Evolutionary conservation across 2,329 filamentous ascomycete species (phyloP).

Genomic region (Orbilia ellipsospora): DNA sequence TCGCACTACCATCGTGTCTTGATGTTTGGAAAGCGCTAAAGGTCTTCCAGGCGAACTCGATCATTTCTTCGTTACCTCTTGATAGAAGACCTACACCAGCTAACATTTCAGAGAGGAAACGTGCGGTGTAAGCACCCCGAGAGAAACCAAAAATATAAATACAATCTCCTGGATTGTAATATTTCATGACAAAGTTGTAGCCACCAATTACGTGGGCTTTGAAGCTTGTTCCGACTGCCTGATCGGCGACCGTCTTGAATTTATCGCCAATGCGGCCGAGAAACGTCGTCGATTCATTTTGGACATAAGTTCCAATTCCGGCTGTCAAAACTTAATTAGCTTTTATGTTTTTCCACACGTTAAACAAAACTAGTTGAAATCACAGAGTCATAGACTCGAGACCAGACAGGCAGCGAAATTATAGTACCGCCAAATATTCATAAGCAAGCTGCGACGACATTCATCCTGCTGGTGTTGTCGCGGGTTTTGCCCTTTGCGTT

Average conservation of each 20-base stretch:
- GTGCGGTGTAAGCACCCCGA: conserved; percentile 68
- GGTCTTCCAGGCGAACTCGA: conserved; percentile 65
- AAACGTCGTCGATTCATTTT: conserved; percentile 64
- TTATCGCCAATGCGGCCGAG: conserved; percentile 62
- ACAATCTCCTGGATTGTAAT: conserved; percentile 66
- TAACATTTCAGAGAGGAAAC: conserved; percentile 68
- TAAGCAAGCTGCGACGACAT: too few species aligned
- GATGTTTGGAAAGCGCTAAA: conserved; percentile 59
- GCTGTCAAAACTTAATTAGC: conserved; percentile 55
- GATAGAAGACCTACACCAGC: conserved; percentile 66
- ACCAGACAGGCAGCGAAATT: too few species aligned
- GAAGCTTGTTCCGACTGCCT: conserved; percentile 66
- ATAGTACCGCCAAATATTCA: too few species aligned
- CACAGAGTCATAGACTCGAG: too few species aligned
- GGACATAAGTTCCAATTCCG: conserved; percentile 67
- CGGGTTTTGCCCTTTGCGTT: too few species aligned
- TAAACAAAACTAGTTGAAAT: conserved; percentile 56
- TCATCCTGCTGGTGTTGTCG: too few species aligned
- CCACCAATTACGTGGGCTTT: conserved; percentile 68
- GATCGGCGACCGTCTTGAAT: conserved; percentile 64
- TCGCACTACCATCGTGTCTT: conserved; percentile 56
- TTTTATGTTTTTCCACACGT: background rate
- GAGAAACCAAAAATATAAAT: conserved; percentile 70
- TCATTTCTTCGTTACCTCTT: conserved; percentile 68
- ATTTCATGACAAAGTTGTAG: conserved; percentile 69